Evolutionary conservation across 78 protist species (phyloP).

Genomic region (Protostelium mycophagum): DNA sequence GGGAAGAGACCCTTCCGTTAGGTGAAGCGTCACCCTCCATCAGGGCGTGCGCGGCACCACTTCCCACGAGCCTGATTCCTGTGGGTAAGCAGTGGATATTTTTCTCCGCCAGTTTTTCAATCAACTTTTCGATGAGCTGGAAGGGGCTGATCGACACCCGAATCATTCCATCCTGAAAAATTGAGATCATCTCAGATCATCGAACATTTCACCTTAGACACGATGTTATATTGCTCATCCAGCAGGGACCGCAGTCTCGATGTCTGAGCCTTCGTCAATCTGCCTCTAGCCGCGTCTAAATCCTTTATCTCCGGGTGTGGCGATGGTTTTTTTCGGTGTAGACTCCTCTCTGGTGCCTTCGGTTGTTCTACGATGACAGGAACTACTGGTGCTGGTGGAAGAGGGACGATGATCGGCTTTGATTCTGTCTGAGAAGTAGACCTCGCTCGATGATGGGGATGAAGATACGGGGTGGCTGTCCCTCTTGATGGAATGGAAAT

Average conservation of each 20-base stretch:
- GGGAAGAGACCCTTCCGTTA: too few species aligned
- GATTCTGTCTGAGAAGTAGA: too few species aligned
- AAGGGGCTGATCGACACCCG: background rate
- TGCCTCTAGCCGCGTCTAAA: background rate
- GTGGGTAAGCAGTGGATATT: background rate
- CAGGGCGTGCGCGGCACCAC: background rate
- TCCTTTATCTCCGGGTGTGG: background rate
- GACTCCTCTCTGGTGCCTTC: background rate
- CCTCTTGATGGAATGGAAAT: too few species aligned
- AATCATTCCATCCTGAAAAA: background rate
- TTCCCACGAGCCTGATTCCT: background rate
- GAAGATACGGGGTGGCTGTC: too few species aligned
- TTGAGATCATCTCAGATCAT: background rate
- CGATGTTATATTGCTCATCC: background rate
- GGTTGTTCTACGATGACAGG: background rate
- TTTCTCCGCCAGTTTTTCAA: background rate
- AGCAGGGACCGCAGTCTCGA: background rate
- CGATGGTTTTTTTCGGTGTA: background rate
- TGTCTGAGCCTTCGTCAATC: background rate
- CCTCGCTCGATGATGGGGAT: too few species aligned
- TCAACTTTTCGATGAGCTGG: background rate
- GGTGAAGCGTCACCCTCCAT: too few species aligned
- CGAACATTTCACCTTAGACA: background rate
- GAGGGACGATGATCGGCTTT: too few species aligned
- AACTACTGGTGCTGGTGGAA: too few species aligned